Evolutionary conservation across 768 basidiomycete genomes (phyloP).

Genomic region (Auricularia sp.): DNA sequence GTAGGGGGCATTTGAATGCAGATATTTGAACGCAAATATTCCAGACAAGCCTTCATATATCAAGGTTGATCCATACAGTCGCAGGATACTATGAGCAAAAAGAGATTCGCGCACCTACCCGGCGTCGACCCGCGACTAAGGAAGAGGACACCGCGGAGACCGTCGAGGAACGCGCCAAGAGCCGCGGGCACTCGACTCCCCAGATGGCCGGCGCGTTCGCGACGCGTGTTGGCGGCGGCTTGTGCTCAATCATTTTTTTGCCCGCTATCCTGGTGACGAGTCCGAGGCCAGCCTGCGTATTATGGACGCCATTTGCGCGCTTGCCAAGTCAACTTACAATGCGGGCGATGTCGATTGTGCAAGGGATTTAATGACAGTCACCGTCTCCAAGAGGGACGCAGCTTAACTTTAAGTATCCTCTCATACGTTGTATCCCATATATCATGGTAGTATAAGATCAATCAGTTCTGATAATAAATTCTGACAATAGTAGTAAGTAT

Average conservation of each 20-base stretch:
- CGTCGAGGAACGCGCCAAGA: conserved; percentile 13
- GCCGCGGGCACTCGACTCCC: conserved; percentile 24
- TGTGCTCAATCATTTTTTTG: conserved; percentile 20
- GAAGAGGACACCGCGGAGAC: conserved; percentile 6
- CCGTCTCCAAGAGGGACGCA: neutral
- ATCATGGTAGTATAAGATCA: no score
- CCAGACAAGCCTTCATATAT: no score
- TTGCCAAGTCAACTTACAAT: conserved; percentile 47
- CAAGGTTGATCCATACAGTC: no score
- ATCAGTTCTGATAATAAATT: no score
- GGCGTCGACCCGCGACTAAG: conserved; percentile 11
- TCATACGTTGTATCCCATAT: no score
- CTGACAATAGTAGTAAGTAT: no score
- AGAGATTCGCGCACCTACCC: conserved; percentile 16
- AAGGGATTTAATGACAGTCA: conserved; percentile 60
- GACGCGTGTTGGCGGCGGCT: conserved; percentile 10
- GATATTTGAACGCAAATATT: no score
- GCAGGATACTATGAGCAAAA: no score
- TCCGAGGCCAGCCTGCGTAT: conserved; percentile 38
- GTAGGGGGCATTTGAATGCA: no score
- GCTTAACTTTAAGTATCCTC: no score
- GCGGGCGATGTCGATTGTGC: conserved; percentile 52
- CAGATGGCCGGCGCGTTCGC: conserved; percentile 21
- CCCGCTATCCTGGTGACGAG: conserved; percentile 60
- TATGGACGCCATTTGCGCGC: conserved; percentile 52